Base-by-base conservation (phyloP, 306 rosid species). In the Quercus mongolica region DNA sequence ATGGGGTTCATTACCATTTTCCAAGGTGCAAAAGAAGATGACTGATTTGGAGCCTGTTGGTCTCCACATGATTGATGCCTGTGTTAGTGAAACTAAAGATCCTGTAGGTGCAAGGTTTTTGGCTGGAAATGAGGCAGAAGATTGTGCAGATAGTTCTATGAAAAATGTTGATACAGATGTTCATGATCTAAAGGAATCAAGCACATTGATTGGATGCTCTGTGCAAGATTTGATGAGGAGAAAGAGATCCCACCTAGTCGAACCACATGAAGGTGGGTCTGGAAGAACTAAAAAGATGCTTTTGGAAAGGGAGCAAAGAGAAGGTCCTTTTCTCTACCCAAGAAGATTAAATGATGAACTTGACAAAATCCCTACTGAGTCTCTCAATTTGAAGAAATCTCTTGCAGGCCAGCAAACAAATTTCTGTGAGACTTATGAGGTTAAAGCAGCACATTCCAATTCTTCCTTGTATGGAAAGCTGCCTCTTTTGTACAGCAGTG, bases 211-310 rank as follows among this genome's bases (percentile, higher is more conserved):
- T 81, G 84, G 67, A 82, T 77, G 88, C 86, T 92, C 99, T 15
- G 61, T 94, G 79, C 81, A 94, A 75, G 99, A 92, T 80, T 82
- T 94, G 89, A 94, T 94, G 99, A 91, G 97, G 87, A 88, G 90
- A 83, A 92, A 92, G 81, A 88, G 97, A 70, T 86, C 81, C 38
- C 54, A 75, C 75, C 92, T 79, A 71, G 78, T 64, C 33, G 92
- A 87, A 71, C 85, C 86, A 79, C 71, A 21, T 75, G 91, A 89
- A 52, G 55, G 57, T 8, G 85, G 80, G 74, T 69, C 88, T 83
- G 80, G 20, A 41, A 79, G 82, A 81, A 63, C 56, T 69, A 83
- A 83, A 79, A 86, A 74, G 80, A 81, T 74, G 73, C 64, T 51
- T 64, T 76, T 80, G 71, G 94, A 80, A 65, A 58, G 68, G 77